Evolutionary conservation across 176 grass and related monocot species (phyloP), one percentile per base, ranked within the genome.

Genomic region (Saccharum officinarum): DNA sequence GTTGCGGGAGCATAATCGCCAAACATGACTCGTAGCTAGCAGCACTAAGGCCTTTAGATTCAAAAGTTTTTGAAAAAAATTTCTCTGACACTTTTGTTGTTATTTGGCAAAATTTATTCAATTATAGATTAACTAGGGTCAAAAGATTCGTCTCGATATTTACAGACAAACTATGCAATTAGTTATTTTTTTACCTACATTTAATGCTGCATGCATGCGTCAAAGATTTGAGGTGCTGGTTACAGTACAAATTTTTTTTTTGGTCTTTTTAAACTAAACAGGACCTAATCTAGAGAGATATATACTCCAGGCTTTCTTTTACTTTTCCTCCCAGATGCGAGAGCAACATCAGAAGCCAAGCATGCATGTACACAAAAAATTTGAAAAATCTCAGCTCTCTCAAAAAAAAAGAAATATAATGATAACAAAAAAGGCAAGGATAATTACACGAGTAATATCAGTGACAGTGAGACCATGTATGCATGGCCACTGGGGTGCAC

Each of bases 251-350:
- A 28, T 1, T 28, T 28, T 28, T n/a, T n/a, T 28, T 28, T 28
- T 0, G 28, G 28, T 28, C 28, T 28, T 28, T 28, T 28, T 28
- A 28, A 28, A 28, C 28, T 28, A 28, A 28, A 28, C 28, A 28
- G 28, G 28, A n/a, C 28, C 28, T 28, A 25, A 30, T 64, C 1
- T 8, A 25, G n/a, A 12, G n/a, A 62, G 5, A 55, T 10, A 39
- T n/a, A n/a, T 15, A 60, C 18, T 80, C 60, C 82, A 39, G 33
- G 25, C 67, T 39, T 42, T 66, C 63, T 14, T 37, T 68, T 36
- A 67, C 40, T 68, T 86, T 75, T 82, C 66, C 13, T 40, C 37
- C 65, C 15, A 54, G 10, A 75, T 25, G 67, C 47, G 39, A 11
- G 34, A 82, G 41, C n/a, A 60, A 16, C n/a, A 26, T 4, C n/a